These are phyloP conservation scores for Thielaviopsis euricoi DNA, from an alignment of 2,329 filamentous ascomycete species.

Conservation along the genomic window DNA sequence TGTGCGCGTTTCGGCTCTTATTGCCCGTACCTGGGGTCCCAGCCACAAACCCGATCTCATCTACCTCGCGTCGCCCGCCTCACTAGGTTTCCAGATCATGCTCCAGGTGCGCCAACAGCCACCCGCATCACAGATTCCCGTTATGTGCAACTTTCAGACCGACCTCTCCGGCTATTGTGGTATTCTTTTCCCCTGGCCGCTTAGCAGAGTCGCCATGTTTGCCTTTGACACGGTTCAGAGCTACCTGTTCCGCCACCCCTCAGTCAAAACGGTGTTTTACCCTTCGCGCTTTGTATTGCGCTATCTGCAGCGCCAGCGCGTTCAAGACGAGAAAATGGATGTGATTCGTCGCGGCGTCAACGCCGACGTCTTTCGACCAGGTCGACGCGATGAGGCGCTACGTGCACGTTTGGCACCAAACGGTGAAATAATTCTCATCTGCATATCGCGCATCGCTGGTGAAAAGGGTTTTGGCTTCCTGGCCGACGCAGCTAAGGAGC, in stretches of 20 bases:
- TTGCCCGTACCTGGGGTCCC: slow-evolving; percentile 38
- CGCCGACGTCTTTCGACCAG: slow-evolving; percentile 42
- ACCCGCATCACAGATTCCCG: slow-evolving; percentile 34
- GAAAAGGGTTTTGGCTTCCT: slow-evolving; percentile 59
- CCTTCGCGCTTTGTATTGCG: slow-evolving; percentile 45
- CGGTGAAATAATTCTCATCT: slow-evolving; percentile 48
- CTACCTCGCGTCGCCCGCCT: slow-evolving; percentile 53
- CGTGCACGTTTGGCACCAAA: slow-evolving; percentile 39
- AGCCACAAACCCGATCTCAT: slow-evolving; percentile 42
- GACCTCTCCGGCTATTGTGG: slow-evolving; percentile 53
- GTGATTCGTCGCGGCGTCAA: slow-evolving; percentile 49
- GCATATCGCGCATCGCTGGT: slow-evolving; percentile 48
- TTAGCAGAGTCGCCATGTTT: slow-evolving; percentile 44
- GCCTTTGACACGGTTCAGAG: slow-evolving; percentile 47
- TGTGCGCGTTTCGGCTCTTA: slow-evolving; percentile 45
- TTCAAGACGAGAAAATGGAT: slow-evolving; percentile 39
- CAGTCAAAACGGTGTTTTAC: slow-evolving; percentile 52
- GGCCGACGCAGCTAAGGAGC: slow-evolving; percentile 33
- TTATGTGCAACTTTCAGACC: slow-evolving; percentile 57
- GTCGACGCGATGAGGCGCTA: slow-evolving; percentile 31
- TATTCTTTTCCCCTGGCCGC: slow-evolving; percentile 48
- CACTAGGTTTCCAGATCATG: slow-evolving; percentile 53
- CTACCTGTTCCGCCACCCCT: slow-evolving; percentile 44
- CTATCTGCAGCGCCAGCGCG: slow-evolving; percentile 42
- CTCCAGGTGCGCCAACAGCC: slow-evolving; percentile 48